Base-by-base conservation (phyloP, 352 stramenopile species). In the Phytopythium boreale region DNA sequence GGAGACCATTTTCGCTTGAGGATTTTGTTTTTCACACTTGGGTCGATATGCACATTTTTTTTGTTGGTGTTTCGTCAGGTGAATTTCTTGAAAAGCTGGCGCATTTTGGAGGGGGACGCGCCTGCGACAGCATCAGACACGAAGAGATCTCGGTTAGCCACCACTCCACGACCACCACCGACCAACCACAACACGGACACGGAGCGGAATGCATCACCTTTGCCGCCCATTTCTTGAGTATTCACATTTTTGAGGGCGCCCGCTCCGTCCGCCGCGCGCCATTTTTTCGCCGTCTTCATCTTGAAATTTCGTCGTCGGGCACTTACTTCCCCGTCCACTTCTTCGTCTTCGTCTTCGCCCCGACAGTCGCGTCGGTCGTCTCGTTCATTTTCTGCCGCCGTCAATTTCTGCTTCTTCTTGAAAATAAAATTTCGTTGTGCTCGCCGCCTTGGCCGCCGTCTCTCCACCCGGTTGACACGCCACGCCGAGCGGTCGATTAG, bases 371-470 rank as follows among this genome's bases (percentile, higher is more conserved):
- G 46, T 52, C 46, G 46, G 52, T 46, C 31, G 52, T 17, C 20
- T 37, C 31, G 52, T 41, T 36, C 50, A 56, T 41, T 46, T 59
- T 14, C 34, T 39, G 34, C 34, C 34, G 34, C 34, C 34, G 34
- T 39, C 29, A 34, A 34, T 34, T 34, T 34, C 29, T 24, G n/a
- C 31, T 22, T 59, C 55, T 12, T 39, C 52, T 61, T 61, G 56
- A 61, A 36, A 61, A 61, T 51, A 61, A 61, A 61, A 61, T 61
- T 51, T 61, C 39, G 47, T 53, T 8, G 12, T 29, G 22, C 6
- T 52, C n/a, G n/a, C 44, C n/a, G 22, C 15, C 46, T 27, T 52
- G 17, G 20, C 43, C n/a, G 22, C 9, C 46, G 22, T 20, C 46
- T 27, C 46, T 31, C 43, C 43, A 17, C 41, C 41, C 5, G 41